Conservation (phyloP, 129 eudicot genomes). For the Rutidosis leptorrhynchoides region DNA sequence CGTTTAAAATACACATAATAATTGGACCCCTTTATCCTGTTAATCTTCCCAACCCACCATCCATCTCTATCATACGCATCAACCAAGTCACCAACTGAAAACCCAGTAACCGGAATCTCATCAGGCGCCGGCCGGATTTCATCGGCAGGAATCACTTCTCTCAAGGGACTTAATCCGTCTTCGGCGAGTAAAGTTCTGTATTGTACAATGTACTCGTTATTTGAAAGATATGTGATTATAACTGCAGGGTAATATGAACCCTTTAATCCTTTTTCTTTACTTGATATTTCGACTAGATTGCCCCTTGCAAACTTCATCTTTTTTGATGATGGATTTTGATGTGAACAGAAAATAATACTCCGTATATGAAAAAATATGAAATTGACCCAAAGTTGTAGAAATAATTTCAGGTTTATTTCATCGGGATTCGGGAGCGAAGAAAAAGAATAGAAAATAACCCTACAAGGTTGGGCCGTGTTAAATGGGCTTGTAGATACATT, state of each 20-base stretch:
- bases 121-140: slow-evolving; percentile 47
- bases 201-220: slow-evolving; percentile 39
- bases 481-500: too few species aligned
- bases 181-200: slow-evolving; percentile 43
- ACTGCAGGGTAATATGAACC: slow-evolving; percentile 47
- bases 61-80: slow-evolving; percentile 56
- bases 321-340: slow-evolving; percentile 7
- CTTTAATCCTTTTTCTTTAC: slow-evolving; percentile 41
- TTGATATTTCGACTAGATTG: slow-evolving; percentile 37
- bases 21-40: slow-evolving; percentile 4
- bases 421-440: too few species aligned
- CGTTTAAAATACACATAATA: slow-evolving; percentile 38
- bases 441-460: too few species aligned
- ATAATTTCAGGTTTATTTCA: too few species aligned
- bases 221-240: slow-evolving; percentile 21
- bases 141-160: slow-evolving; percentile 34
- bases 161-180: slow-evolving; percentile 32
- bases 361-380: background rate
- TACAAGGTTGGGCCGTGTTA: too few species aligned
- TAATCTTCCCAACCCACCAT: slow-evolving; percentile 54
- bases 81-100: slow-evolving; percentile 29
- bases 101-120: slow-evolving; percentile 18
- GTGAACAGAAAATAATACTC: too few species aligned
- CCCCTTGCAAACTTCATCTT: slow-evolving; percentile 37
- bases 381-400: background rate